Evolutionary conservation across 176 grass and related monocot genomes (phyloP).

Genomic region (Metroxylon sagu): DNA sequence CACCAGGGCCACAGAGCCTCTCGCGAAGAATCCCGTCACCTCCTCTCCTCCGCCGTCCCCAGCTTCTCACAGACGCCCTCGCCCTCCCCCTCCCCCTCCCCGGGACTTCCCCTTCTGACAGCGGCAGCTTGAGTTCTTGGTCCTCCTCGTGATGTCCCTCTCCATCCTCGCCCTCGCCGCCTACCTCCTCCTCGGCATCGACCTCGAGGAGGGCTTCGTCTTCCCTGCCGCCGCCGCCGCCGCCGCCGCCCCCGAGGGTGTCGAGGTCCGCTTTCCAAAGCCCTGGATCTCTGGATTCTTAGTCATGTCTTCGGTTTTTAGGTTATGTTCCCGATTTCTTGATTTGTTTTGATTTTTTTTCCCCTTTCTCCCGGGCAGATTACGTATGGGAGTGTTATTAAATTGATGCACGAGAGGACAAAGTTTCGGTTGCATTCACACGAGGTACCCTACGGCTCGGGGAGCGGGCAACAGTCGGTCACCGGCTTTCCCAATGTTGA

Average conservation of each 20-base stretch:
- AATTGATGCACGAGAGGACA: slow-evolving; percentile 10
- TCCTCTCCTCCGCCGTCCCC: no score
- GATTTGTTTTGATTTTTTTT: background rate
- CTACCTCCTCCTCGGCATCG: background rate
- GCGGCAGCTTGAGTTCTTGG: background rate
- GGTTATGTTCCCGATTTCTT: background rate
- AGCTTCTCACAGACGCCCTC: no score
- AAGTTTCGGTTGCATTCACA: slow-evolving; percentile 13
- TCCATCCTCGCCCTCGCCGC: background rate
- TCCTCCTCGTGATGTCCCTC: background rate
- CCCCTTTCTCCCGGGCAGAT: background rate
- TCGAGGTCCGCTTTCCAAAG: slow-evolving; percentile 1
- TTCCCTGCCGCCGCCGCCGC: background rate
- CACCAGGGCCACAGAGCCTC: no score
- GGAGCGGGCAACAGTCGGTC: slow-evolving; percentile 4
- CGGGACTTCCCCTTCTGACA: no score
- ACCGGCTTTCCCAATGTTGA: slow-evolving; percentile 7
- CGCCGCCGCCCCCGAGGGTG: background rate
- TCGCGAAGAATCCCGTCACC: no score
- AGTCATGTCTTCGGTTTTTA: no score
- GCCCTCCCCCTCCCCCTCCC: no score
- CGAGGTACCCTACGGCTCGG: slow-evolving; percentile 7
- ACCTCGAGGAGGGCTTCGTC: slow-evolving; percentile 1
- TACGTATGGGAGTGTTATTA: slow-evolving; percentile 10
- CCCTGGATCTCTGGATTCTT: background rate